phyloP scores from a whole-genome alignment of 495 filamentous ascomycete species.

The Melanomma pulvis-pyrius region DNA sequence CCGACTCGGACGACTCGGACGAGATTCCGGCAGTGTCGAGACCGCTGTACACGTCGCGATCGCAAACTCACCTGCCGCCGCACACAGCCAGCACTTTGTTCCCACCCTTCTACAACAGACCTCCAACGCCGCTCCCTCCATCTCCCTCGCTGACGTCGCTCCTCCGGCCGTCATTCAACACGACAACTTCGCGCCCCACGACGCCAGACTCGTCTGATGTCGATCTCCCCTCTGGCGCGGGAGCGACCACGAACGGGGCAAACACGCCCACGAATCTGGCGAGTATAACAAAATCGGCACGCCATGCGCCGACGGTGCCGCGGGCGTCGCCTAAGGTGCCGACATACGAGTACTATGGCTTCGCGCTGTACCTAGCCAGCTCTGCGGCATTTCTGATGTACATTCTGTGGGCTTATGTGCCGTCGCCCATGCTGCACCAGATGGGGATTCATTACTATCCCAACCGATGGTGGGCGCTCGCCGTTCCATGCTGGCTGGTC shows the following conservation, averaged over 20 bases:
- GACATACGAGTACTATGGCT: conserved; percentile 99
- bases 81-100: conserved; percentile 39
- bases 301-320: conserved; percentile 71
- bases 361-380: conserved; percentile 88
- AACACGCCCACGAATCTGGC: conserved; percentile 54
- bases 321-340: conserved; percentile 90
- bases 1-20: conserved; percentile 31
- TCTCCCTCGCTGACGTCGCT: conserved; percentile 95
- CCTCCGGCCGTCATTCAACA: conserved; percentile 72
- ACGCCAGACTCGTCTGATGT: conserved; percentile 91
- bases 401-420: conserved; percentile 91
- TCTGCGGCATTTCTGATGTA: conserved; percentile 83
- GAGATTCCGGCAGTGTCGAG: conserved; percentile 29
- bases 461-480: conserved; percentile 94
- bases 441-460: conserved; percentile 97
- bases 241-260: conserved; percentile 28
- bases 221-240: conserved; percentile 57
- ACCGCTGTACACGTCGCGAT: conserved; percentile 38
- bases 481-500: conserved; percentile 86
- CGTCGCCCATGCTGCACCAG: conserved; percentile 86
- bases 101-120: conserved; percentile 54
- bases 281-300: conserved; percentile 65
- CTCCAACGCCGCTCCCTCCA: conserved; percentile 73
- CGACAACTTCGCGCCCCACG: conserved; percentile 75
- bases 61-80: conserved; percentile 41